phyloP scores from a whole-genome alignment of 768 basidiomycete genomes.

The Trichaptum fuscoviolaceum region DNA sequence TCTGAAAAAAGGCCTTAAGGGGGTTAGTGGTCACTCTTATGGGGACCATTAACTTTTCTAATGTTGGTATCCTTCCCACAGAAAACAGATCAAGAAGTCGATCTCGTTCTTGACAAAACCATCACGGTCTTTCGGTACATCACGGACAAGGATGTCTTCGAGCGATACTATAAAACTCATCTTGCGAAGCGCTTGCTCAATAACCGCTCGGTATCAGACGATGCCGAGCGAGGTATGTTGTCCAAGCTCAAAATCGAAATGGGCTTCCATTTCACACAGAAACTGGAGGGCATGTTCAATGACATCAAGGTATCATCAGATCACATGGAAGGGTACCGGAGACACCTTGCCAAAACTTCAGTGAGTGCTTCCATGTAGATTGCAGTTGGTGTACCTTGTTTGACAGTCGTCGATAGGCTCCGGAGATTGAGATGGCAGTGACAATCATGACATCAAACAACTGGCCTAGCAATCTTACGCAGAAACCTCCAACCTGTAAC shows the following conservation, averaged over 20 bases:
- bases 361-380: slow-evolving; percentile 36
- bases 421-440: slow-evolving; percentile 76
- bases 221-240: slow-evolving; percentile 96
- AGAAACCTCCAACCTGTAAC: slow-evolving; percentile 47
- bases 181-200: slow-evolving; percentile 88
- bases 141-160: slow-evolving; percentile 94
- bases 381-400: neutral
- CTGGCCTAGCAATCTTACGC: slow-evolving; percentile 81
- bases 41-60: neutral
- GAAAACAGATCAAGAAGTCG: slow-evolving; percentile 96
- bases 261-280: slow-evolving; percentile 95
- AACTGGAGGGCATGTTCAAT: slow-evolving; percentile 97
- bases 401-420: slow-evolving; percentile 45
- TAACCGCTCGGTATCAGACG: slow-evolving; percentile 88
- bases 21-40: slow-evolving; percentile 46
- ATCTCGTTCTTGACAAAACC: slow-evolving; percentile 86
- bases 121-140: slow-evolving; percentile 94
- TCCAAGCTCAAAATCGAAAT: slow-evolving; percentile 96
- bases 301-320: slow-evolving; percentile 91
- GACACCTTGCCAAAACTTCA: slow-evolving; percentile 48
- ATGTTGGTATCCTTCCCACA: slow-evolving; percentile 25
- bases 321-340: slow-evolving; percentile 68
- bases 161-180: slow-evolving; percentile 95
- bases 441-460: slow-evolving; percentile 95
- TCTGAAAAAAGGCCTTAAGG: slow-evolving; percentile 89